Evolutionary conservation across 2,329 filamentous ascomycete species (phyloP), one percentile per base, ranked within the genome.

Genomic region (Diaporthe nobilis): DNA sequence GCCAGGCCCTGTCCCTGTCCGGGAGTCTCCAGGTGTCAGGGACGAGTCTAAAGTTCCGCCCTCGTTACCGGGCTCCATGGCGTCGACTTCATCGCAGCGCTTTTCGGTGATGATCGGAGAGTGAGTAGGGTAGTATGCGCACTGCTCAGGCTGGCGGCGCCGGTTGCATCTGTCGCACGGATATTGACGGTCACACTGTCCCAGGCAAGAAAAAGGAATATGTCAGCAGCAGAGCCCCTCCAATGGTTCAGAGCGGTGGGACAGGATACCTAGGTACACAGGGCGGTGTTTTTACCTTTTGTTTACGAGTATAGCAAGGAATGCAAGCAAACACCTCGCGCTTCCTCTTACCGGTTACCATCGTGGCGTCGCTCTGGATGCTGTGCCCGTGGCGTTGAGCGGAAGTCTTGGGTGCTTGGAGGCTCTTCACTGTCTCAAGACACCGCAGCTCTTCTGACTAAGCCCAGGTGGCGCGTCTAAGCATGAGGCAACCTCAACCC

Each of bases 141-240:
- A 61, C 12, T 39, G 57, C 28, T 61, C 57, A 4, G 57, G 34
- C 28, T 31, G 57, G 10, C 31, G 57, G 20, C 57, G 57, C 37
- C 57, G 55, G 34, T 9, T 61, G 37, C 57, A 61, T n/a, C 31
- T 13, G 57, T 61, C 37, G 34, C 57, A 61, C 10, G 57, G 57
- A 61, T 61, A 61, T 61, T 37, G 57, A 31, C 57, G 34, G 57
- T 61, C 31, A 37, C 57, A 61, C 34, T 61, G 28, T 25, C 9
- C 9, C 51, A 55, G 51, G 8, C 13, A 13, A n/a, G 22, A 51
- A 51, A 10, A 51, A 51, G 4, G 10, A 25, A 51, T n/a, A 25
- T 25, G 49, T 51, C 22, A 51, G 49, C 49, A 51, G 49, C 49
- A 4, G 47, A 49, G 42, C 47, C 47, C 22, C 22, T 49, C 47